Percentiles rank a stretch among this genome's conserved stretches.
Evolutionary conservation across 2,329 filamentous ascomycete species (phyloP).

Genomic region (Ophiocordyceps camponoti-floridani): DNA sequence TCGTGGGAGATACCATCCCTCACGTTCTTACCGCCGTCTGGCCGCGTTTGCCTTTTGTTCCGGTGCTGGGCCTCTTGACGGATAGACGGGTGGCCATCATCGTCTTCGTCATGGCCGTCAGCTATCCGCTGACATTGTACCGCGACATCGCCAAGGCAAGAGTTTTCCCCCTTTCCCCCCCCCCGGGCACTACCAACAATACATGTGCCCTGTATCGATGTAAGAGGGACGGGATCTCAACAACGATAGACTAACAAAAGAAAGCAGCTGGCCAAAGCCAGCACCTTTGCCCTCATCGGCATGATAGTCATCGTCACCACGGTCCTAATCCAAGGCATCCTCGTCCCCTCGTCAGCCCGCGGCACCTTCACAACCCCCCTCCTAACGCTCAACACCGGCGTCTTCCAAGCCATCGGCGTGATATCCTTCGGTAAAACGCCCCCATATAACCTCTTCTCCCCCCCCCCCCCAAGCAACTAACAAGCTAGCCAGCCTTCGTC

Average conservation of each 20-base stretch:
- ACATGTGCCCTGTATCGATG: too few species aligned
- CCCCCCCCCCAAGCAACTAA: not conserved
- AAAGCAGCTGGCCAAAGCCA: conserved; percentile 80
- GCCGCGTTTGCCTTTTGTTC: conserved; percentile 51
- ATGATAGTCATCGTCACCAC: conserved; percentile 84
- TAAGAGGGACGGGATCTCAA: not conserved
- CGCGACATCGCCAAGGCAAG: conserved; percentile 88
- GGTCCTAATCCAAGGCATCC: conserved; percentile 66
- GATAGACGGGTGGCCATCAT: conserved; percentile 72
- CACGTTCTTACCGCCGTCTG: conserved; percentile 73
- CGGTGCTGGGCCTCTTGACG: conserved; percentile 67
- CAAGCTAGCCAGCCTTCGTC: conserved; percentile 32
- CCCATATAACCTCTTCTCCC: too few species aligned
- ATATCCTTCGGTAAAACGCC: conserved; percentile 93
- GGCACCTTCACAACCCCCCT: conserved; percentile 54
- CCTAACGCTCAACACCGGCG: conserved; percentile 65
- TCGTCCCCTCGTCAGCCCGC: conserved; percentile 52
- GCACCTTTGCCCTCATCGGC: conserved; percentile 77
- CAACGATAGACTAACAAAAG: not conserved
- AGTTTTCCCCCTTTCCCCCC: too few species aligned
- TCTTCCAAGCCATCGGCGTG: conserved; percentile 92
- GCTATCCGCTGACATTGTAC: conserved; percentile 83
- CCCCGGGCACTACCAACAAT: too few species aligned
- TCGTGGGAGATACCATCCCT: conserved; percentile 91
- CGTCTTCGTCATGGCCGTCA: conserved; percentile 71